Evolutionary conservation across 208 protist species (phyloP), one percentile per base, ranked within the genome.

Genomic region (Acanthamoeba culbertsoni): DNA sequence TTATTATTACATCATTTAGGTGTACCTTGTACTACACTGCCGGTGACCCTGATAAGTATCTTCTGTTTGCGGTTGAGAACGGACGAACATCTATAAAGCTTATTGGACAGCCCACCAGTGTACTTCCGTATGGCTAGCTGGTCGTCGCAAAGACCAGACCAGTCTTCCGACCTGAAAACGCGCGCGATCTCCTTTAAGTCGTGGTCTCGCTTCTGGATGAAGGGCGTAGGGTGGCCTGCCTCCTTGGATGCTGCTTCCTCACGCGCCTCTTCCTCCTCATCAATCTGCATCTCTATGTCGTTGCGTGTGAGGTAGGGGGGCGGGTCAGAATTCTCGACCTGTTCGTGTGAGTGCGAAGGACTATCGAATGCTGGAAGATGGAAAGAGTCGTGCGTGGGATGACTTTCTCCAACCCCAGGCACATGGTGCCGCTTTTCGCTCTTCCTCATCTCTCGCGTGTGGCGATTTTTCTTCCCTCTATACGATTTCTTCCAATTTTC

Each of bases 1-100:
- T 33, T 8, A 46, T 33, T 18, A 48, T 20, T 0, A 0, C n/a
- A 73, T 23, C 20, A 1, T 18, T 28, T 5, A 16, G 7, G 37
- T 16, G 68, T 16, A 79, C 68, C 68, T 16, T 79, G 68, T 5
- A 40, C 31, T 12, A 40, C 16, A 40, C 68, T 79, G 33, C 68
- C 68, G 68, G 68, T 79, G 37, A 79, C 68, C 68, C 68, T 42
- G 68, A 79, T 79, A 40, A 79, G 68, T 31, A 79, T 28, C 68
- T 79, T 79, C 68, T 79, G 68, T 18, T 45, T 31, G 10, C 10
- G 16, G 68, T 79, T 40, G 33, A 79, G 37, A 20, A 42, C 37
- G 23, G 68, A 79, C 0, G 68, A 31, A 40, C 68, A 79, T 10
- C 68, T 31, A 40, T 79, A 79, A 40, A 79, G 68, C 68, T 79